Conservation (phyloP, 208 protist species). For the Strigomonas culicis region DNA sequence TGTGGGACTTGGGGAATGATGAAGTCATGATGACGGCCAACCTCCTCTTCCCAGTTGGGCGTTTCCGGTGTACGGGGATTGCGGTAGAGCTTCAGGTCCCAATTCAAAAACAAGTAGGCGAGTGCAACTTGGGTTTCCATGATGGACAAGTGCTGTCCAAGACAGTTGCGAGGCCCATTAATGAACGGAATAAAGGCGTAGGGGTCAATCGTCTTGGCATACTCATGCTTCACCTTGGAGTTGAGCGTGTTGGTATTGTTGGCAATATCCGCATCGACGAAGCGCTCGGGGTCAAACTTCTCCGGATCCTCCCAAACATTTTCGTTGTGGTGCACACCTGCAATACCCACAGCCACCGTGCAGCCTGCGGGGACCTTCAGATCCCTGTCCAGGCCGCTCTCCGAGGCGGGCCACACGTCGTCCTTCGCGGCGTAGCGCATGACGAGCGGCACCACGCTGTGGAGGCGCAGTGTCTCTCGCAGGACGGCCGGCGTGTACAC, state of each 20-base stretch:
- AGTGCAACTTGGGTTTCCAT: constrained; percentile 86
- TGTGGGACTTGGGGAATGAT: constrained; percentile 82
- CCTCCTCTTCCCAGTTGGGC: constrained; percentile 39
- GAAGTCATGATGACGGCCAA: constrained; percentile 75
- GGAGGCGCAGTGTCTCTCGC: constrained; percentile 80
- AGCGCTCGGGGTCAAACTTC: constrained; percentile 76
- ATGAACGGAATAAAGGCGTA: constrained; percentile 92
- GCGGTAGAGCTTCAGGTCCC: constrained; percentile 60
- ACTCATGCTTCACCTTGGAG: constrained; percentile 20
- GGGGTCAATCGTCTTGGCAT: constrained; percentile 72
- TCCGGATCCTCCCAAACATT: constrained; percentile 80
- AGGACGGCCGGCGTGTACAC: constrained; percentile 76
- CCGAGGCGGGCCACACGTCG: constrained; percentile 60
- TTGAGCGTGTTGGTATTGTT: constrained; percentile 69
- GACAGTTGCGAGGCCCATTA: constrained; percentile 90
- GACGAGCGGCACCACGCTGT: constrained; percentile 86
- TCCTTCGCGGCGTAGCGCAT: constrained; percentile 78
- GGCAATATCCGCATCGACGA: constrained; percentile 72
- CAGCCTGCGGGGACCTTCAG: constrained; percentile 70
- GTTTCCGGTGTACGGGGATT: constrained; percentile 19
- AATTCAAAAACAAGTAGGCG: constrained; percentile 69
- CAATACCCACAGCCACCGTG: constrained; percentile 75
- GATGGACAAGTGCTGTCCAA: constrained; percentile 88
- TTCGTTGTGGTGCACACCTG: constrained; percentile 75
- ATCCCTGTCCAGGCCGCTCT: constrained; percentile 73